Percentiles rank a stretch among this genome's conserved stretches.
Evolutionary conservation across 139 green algal species (phyloP).

Genomic region (Auxenochlorella protothecoides): DNA sequence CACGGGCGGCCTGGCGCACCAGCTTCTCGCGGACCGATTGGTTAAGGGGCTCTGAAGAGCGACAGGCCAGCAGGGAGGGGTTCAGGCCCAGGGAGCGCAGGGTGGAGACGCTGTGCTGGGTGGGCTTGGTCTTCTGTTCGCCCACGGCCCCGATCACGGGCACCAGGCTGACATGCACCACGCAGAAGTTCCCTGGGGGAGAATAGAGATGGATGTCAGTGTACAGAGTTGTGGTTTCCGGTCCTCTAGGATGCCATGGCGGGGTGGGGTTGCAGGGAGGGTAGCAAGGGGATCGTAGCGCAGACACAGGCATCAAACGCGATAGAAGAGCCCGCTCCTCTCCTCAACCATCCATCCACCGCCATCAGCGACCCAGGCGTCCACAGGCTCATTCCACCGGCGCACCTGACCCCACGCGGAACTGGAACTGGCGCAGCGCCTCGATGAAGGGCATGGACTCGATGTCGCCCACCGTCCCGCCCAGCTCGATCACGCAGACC

Average conservation of each 20-base stretch:
- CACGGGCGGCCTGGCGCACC: constrained; percentile 23
- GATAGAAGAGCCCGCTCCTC: background rate
- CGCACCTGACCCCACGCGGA: constrained; percentile 56
- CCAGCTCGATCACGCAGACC: constrained; percentile 98
- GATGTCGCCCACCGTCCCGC: constrained; percentile 97
- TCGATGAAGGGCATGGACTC: constrained; percentile 97
- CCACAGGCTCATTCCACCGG: background rate
- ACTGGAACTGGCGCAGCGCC: constrained; percentile 76
- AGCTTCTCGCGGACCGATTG: constrained; percentile 80
- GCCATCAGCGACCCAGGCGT: background rate
- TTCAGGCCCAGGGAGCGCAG: constrained; percentile 86
- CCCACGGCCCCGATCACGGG: constrained; percentile 94
- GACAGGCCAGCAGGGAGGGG: constrained; percentile 82
- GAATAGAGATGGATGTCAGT: too few species aligned
- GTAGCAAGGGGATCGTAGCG: too few species aligned
- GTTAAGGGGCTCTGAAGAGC: constrained; percentile 64
- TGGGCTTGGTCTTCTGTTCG: constrained; percentile 99
- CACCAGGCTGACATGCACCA: constrained; percentile 92
- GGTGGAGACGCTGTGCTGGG: constrained; percentile 89
- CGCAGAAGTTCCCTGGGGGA: constrained; percentile 36
- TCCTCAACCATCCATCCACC: background rate
- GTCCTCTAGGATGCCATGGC: background rate
- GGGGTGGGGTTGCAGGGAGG: background rate
- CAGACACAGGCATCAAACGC: too few species aligned
- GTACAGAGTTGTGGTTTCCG: too few species aligned